Evolutionary conservation across 2,329 filamentous ascomycete species (phyloP).

Genomic region (Exophiala calicioides): DNA sequence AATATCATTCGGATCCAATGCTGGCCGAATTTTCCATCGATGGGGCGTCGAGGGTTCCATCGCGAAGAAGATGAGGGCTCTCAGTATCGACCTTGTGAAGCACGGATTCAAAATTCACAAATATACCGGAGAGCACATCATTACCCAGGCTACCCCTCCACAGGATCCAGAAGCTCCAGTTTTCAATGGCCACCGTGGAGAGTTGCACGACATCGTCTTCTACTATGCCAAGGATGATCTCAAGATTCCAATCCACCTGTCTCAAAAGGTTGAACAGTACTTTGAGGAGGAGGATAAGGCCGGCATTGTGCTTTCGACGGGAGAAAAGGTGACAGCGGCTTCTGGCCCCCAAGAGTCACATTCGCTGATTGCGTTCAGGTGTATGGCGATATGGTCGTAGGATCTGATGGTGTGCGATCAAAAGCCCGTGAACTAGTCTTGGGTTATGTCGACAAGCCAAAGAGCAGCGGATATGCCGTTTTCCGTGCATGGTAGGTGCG

Average conservation of each 20-base stretch:
- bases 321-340: slow-evolving; percentile 42
- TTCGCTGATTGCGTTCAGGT: slow-evolving; percentile 11
- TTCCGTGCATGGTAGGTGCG: slow-evolving; percentile 32
- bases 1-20: slow-evolving; percentile 63
- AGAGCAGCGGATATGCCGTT: slow-evolving; percentile 34
- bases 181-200: slow-evolving; percentile 63
- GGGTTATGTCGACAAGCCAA: slow-evolving; percentile 38
- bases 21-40: slow-evolving; percentile 61
- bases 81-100: slow-evolving; percentile 54
- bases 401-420: slow-evolving; percentile 26
- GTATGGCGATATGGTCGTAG: slow-evolving; percentile 23
- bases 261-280: slow-evolving; percentile 54
- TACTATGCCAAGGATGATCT: slow-evolving; percentile 58
- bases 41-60: slow-evolving; percentile 55
- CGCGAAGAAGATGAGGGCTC: slow-evolving; percentile 47
- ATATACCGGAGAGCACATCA: slow-evolving; percentile 61
- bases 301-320: slow-evolving; percentile 54
- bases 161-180: slow-evolving; percentile 52
- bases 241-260: slow-evolving; percentile 58
- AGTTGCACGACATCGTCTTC: slow-evolving; percentile 62
- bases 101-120: slow-evolving; percentile 66
- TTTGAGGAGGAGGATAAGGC: slow-evolving; percentile 55
- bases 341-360: background rate
- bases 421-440: slow-evolving; percentile 28
- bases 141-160: slow-evolving; percentile 54